These are phyloP conservation scores for Penicillium vulpinum DNA, from an alignment of 2,329 filamentous ascomycete species.

Conservation along the genomic window DNA sequence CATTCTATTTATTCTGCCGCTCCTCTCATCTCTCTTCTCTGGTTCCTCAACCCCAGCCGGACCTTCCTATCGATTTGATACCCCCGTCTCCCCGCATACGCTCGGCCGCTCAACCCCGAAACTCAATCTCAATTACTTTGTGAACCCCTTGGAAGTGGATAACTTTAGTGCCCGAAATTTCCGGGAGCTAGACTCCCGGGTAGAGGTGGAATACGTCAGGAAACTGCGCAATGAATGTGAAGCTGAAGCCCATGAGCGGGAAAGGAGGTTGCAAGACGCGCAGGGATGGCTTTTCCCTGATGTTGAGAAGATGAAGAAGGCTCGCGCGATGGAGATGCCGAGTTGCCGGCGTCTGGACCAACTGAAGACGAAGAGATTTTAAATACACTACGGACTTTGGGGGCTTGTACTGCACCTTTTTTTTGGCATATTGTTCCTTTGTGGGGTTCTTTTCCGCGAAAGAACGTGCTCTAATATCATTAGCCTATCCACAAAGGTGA, in stretches of 20 bases:
- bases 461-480: slow-evolving; percentile 5
- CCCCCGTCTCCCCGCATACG: slow-evolving; percentile 69
- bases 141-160: slow-evolving; percentile 75
- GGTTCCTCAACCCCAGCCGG: slow-evolving; percentile 55
- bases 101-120: slow-evolving; percentile 69
- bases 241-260: slow-evolving; percentile 65
- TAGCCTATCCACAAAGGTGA: neutral
- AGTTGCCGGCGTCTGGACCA: slow-evolving; percentile 59
- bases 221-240: slow-evolving; percentile 72
- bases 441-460: neutral
- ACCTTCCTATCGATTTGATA: slow-evolving; percentile 76
- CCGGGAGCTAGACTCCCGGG: slow-evolving; percentile 70
- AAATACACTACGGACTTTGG: neutral
- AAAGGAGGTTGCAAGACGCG: slow-evolving; percentile 71
- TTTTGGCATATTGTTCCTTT: neutral
- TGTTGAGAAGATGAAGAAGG: slow-evolving; percentile 72
- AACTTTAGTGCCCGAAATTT: slow-evolving; percentile 70
- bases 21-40: slow-evolving; percentile 77
- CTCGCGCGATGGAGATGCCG: slow-evolving; percentile 61
- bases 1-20: slow-evolving; percentile 81
- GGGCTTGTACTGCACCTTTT: neutral
- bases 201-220: slow-evolving; percentile 71
- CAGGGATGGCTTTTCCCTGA: slow-evolving; percentile 87
- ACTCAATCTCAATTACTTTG: slow-evolving; percentile 77
- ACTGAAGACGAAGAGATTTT: slow-evolving; percentile 41